Percentiles rank a stretch among this genome's conserved stretches.
phyloP scores from a whole-genome alignment of 2,329 filamentous ascomycete genomes.

The Aspergillus costaricaensis region DNA sequence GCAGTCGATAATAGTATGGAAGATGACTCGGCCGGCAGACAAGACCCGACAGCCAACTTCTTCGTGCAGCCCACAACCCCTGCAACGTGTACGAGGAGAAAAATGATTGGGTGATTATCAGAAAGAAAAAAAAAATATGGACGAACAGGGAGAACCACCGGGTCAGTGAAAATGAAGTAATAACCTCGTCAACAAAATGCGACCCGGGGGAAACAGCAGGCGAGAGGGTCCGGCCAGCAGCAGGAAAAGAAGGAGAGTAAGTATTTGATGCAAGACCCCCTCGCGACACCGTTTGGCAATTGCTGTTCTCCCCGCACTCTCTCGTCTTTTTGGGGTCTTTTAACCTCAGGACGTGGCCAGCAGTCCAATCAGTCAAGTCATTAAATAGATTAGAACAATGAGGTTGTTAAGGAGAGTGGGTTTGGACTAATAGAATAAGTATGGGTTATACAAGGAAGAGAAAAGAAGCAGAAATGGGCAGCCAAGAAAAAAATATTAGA shows the following conservation, averaged over 20 bases:
- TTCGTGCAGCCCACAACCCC: not conserved
- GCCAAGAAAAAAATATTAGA: not conserved
- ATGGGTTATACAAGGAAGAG: not conserved
- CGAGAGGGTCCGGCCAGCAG: not conserved
- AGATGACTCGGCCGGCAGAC: not conserved
- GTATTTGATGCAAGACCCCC: not conserved
- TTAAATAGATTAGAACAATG: not conserved
- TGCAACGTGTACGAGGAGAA: not conserved
- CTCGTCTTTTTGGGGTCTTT: not conserved
- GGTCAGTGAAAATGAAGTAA: not conserved
- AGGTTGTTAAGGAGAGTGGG: not conserved
- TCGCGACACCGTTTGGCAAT: conserved; percentile 9
- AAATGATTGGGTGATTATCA: too few species aligned
- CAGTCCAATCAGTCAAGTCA: not conserved
- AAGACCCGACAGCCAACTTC: not conserved
- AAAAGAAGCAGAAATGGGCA: not conserved
- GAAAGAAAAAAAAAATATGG: too few species aligned
- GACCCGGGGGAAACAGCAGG: not conserved
- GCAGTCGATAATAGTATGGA: not conserved
- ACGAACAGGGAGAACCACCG: not conserved
- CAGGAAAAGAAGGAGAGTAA: conserved; percentile 5
- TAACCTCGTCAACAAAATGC: not conserved
- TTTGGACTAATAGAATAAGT: not conserved
- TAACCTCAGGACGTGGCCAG: conserved; percentile 1
- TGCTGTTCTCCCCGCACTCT: conserved; percentile 9